Percentiles rank a stretch among this genome's conserved stretches.
Conservation (phyloP, 345 rosid genomes). For the Capsella bursapastoris region DNA sequence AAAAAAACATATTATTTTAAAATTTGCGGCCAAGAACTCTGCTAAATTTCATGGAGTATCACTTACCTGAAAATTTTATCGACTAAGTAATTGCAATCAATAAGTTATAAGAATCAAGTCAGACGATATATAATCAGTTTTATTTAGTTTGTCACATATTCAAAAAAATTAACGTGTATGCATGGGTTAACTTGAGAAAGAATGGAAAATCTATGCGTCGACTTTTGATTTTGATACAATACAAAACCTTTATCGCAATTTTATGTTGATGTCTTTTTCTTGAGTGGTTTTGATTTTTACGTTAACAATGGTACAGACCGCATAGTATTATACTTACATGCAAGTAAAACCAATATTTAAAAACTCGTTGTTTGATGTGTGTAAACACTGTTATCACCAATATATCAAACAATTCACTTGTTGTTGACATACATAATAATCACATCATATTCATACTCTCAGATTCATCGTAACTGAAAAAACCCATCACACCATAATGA, state of each 20-base stretch:
- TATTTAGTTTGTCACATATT: no score
- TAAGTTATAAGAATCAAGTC: no score
- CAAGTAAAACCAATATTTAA: background rate
- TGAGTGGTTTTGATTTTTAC: background rate
- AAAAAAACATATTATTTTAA: no score
- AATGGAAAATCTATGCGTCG: background rate
- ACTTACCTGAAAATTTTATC: no score
- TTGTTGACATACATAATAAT: background rate
- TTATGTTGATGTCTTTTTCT: no score
- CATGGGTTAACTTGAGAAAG: background rate
- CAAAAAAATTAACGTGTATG: no score
- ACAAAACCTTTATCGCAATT: no score
- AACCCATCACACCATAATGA: background rate
- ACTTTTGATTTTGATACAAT: no score
- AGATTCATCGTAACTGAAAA: background rate
- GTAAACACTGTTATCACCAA: background rate
- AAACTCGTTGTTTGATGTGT: background rate
- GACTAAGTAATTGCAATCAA: no score
- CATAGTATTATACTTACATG: background rate
- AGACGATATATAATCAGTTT: no score
- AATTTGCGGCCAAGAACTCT: no score
- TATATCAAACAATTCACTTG: background rate
- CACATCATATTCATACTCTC: constrained; percentile 1
- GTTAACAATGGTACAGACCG: background rate
- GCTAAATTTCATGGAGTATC: no score